These are phyloP conservation scores for Musa acuminata DNA, from an alignment of 176 grass and related monocot species.

Conservation along the genomic window DNA sequence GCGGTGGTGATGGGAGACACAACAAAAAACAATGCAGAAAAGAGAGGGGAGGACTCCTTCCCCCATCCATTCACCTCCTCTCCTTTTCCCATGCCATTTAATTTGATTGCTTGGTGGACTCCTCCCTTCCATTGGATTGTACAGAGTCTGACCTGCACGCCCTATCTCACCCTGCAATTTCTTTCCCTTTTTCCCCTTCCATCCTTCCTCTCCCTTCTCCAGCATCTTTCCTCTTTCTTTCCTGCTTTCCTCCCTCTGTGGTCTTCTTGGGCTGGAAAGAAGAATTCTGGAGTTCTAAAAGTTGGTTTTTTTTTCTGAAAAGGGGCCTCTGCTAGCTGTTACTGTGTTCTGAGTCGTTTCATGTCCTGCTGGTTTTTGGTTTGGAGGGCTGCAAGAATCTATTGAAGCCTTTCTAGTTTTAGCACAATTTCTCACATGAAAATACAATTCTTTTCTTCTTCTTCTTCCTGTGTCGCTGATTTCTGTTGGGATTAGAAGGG, in stretches of 20 bases:
- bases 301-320: neutral
- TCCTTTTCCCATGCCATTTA: constrained; percentile 20
- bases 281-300: neutral
- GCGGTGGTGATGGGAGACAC: too few relatives aligned
- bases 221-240: neutral
- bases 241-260: neutral
- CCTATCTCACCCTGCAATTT: constrained; percentile 2
- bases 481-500: constrained; percentile 13
- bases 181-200: neutral
- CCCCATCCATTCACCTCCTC: constrained; percentile 23
- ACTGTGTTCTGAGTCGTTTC: neutral
- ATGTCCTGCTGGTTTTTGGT: too few relatives aligned
- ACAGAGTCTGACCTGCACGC: constrained; percentile 9
- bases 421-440: constrained; percentile 3
- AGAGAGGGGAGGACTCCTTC: neutral
- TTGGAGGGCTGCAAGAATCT: neutral
- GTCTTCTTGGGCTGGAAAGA: neutral
- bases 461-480: neutral
- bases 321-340: neutral
- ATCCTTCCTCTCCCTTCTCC: neutral
- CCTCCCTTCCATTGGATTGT: constrained; percentile 29
- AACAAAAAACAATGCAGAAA: too few relatives aligned
- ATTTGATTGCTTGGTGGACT: constrained; percentile 22
- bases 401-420: neutral
- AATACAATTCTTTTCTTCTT: neutral